A percentile compares a stretch with the other conserved stretches of the same genome.
phyloP scores from a whole-genome alignment of 192 early-diverging fungal genomes.

The Entophlyctis luteolus region DNA sequence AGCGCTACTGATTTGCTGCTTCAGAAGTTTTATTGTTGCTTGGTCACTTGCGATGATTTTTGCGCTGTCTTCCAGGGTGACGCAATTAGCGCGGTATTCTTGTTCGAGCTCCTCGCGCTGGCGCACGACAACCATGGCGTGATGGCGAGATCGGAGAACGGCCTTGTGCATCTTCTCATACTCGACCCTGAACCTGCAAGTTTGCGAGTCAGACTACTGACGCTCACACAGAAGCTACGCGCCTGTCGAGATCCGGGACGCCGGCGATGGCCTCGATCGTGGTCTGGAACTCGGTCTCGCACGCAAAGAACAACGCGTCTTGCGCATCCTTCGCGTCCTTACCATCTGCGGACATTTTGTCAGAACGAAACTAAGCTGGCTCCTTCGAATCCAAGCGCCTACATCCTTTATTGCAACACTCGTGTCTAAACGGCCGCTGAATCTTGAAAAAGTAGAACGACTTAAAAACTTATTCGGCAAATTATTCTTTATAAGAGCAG shows the following conservation, averaged over 20 bases:
- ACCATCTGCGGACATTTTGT: background rate
- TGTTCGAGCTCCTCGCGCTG: conserved; percentile 34
- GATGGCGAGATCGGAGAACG: conserved; percentile 34
- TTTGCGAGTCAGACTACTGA: background rate
- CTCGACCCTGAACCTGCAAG: conserved; percentile 37
- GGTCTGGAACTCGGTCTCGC: conserved; percentile 25
- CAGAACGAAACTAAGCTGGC: too few relatives aligned
- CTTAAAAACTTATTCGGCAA: too few relatives aligned
- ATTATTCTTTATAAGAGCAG: too few relatives aligned
- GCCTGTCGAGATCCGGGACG: background rate
- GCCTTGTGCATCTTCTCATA: conserved; percentile 55
- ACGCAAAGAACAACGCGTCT: conserved; percentile 14
- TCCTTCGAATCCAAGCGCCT: too few relatives aligned
- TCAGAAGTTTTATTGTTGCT: conserved; percentile 39
- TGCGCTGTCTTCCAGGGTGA: conserved; percentile 23
- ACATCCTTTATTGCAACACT: too few relatives aligned
- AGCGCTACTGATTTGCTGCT: conserved; percentile 46
- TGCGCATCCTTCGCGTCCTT: conserved; percentile 11
- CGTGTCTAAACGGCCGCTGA: too few relatives aligned
- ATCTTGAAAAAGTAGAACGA: too few relatives aligned
- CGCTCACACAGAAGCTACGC: background rate
- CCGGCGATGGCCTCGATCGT: background rate
- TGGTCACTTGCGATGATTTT: conserved; percentile 41
- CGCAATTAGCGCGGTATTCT: conserved; percentile 39
- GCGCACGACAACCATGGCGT: conserved; percentile 33